A percentile compares a stretch with the other conserved stretches of the same genome.
Conservation (phyloP, 768 basidiomycete species). For the Pleurotus platypus region DNA sequence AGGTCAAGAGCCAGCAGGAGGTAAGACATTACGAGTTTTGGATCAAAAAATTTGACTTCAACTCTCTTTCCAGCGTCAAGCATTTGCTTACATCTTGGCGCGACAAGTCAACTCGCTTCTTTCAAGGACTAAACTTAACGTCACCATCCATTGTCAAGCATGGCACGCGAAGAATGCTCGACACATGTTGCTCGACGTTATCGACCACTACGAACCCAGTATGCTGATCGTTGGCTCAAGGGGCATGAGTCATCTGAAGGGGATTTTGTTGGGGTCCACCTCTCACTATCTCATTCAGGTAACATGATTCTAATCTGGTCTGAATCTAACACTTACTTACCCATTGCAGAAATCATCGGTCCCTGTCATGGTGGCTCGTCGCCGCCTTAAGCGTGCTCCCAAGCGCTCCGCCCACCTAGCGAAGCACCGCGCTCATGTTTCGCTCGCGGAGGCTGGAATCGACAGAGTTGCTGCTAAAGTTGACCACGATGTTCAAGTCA, state of each 20-base stretch:
- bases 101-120: slow-evolving; percentile 87
- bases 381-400: slow-evolving; percentile 85
- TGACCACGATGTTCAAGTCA: slow-evolving; percentile 78
- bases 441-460: slow-evolving; percentile 84
- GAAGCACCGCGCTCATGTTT: slow-evolving; percentile 76
- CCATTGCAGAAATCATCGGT: slow-evolving; percentile 77
- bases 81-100: slow-evolving; percentile 80
- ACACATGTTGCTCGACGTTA: slow-evolving; percentile 87
- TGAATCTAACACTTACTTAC: background rate
- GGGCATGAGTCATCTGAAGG: slow-evolving; percentile 82
- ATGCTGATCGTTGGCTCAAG: slow-evolving; percentile 97
- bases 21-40: slow-evolving; percentile 32
- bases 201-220: slow-evolving; percentile 81
- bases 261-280: slow-evolving; percentile 90
- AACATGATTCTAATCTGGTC: slow-evolving; percentile 10
- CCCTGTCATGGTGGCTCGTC: slow-evolving; percentile 94
- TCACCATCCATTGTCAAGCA: slow-evolving; percentile 87
- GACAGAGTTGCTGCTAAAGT: slow-evolving; percentile 86
- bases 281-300: slow-evolving; percentile 92
- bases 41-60: slow-evolving; percentile 7
- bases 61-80: slow-evolving; percentile 64
- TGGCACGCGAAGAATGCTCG: slow-evolving; percentile 96
- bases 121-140: slow-evolving; percentile 86
- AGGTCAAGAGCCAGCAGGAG: slow-evolving; percentile 90
- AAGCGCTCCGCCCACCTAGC: slow-evolving; percentile 77